These are phyloP conservation scores for Agrocybe praecox DNA, from an alignment of 768 basidiomycete genomes.

Conservation along the genomic window DNA sequence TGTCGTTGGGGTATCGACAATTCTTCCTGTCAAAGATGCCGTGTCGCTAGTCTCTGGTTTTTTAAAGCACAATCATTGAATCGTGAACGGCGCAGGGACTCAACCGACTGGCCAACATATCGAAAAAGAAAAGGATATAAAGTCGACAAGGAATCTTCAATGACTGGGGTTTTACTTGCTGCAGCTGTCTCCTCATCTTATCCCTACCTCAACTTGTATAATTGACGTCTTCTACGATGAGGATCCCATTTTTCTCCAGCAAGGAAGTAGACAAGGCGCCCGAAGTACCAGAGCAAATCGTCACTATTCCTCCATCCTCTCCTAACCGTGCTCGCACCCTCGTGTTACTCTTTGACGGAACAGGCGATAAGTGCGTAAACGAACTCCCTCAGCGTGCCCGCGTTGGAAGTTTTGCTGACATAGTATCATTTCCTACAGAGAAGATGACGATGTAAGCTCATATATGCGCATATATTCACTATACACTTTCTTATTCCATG, in stretches of 20 bases:
- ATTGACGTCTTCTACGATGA: neutral
- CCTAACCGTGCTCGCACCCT: constrained; percentile 9
- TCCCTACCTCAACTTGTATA: neutral
- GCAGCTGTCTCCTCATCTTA: neutral
- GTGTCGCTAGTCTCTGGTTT: no score
- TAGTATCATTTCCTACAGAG: neutral
- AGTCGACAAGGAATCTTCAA: neutral
- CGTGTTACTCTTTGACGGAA: constrained; percentile 18
- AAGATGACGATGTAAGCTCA: constrained; percentile 7
- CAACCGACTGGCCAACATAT: no score
- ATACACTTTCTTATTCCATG: neutral
- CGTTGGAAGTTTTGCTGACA: neutral
- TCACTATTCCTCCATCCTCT: neutral
- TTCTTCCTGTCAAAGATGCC: no score
- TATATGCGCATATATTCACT: neutral
- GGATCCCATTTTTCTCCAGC: neutral
- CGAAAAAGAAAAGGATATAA: no score
- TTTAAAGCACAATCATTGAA: no score
- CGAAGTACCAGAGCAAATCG: neutral
- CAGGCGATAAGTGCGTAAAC: constrained; percentile 15
- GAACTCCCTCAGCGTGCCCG: neutral
- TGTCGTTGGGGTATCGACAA: no score
- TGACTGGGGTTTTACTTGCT: neutral
- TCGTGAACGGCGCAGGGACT: no score
- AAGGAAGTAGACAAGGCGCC: neutral